Conservation (phyloP, 2,329 filamentous ascomycete genomes). For the Fusarium sp. region DNA sequence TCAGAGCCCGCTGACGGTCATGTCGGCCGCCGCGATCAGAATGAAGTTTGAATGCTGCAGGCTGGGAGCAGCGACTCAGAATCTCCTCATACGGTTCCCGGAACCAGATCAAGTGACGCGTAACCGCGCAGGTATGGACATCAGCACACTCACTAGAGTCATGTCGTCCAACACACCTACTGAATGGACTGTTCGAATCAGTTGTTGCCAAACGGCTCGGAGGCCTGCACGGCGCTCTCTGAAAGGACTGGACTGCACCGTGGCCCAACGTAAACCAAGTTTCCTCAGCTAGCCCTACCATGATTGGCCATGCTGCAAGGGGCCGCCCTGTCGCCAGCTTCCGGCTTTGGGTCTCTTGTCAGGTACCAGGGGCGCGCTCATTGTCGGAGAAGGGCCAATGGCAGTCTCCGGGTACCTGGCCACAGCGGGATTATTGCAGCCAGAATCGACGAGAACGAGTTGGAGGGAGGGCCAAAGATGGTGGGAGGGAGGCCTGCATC, state of each 20-base stretch:
- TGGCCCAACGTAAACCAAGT: constrained; percentile 35
- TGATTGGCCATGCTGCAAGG: constrained; percentile 45
- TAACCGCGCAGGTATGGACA: neutral
- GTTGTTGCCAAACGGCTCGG: constrained; percentile 1
- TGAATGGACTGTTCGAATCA: constrained; percentile 17
- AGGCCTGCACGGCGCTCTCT: neutral
- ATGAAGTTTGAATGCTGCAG: neutral
- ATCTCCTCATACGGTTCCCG: constrained; percentile 1
- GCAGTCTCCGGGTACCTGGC: constrained; percentile 24
- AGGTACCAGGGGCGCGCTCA: constrained; percentile 39
- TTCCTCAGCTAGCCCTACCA: constrained; percentile 19
- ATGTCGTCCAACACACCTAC: constrained; percentile 5
- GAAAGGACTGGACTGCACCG: constrained; percentile 8
- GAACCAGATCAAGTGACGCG: neutral
- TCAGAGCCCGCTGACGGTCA: constrained; percentile 6
- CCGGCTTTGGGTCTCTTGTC: constrained; percentile 37
- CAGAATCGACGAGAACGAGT: constrained; percentile 21
- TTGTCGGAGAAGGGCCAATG: constrained; percentile 46
- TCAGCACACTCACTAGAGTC: constrained; percentile 11
- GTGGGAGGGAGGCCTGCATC: constrained; percentile 19
- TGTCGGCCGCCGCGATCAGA: constrained; percentile 1
- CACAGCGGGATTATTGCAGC: constrained; percentile 18
- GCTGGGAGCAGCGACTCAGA: constrained; percentile 12
- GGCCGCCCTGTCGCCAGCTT: constrained; percentile 39
- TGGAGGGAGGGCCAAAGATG: constrained; percentile 14